A percentile compares a stretch with the other conserved stretches of the same genome.
phyloP scores from a whole-genome alignment of 306 rosid genomes.

The Vigna trinervia region DNA sequence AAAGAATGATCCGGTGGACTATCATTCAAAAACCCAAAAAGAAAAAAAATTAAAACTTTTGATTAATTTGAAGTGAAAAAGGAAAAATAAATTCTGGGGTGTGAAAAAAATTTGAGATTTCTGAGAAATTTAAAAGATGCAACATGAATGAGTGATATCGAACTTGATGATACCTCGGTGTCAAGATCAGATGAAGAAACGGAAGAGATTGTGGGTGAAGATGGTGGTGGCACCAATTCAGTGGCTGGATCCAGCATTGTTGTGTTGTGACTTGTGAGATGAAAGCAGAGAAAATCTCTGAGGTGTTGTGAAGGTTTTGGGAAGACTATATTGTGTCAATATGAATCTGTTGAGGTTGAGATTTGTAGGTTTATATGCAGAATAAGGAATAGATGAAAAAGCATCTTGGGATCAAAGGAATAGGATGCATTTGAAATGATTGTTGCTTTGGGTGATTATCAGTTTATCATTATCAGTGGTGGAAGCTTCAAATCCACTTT shows the following conservation, averaged over 20 bases:
- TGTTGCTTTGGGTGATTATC: slow-evolving; percentile 35
- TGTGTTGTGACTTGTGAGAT: slow-evolving; percentile 17
- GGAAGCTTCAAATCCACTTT: background rate
- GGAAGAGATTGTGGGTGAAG: slow-evolving; percentile 91
- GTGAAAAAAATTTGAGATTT: background rate
- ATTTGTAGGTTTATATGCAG: slow-evolving; percentile 31
- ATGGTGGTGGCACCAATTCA: slow-evolving; percentile 81
- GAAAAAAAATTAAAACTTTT: background rate
- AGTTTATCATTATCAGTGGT: slow-evolving; percentile 16
- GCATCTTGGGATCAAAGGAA: slow-evolving; percentile 14
- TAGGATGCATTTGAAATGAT: slow-evolving; percentile 45
- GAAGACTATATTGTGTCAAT: background rate
- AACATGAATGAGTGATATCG: background rate
- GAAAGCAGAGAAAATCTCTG: slow-evolving; percentile 8
- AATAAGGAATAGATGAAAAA: slow-evolving; percentile 13
- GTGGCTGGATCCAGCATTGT: slow-evolving; percentile 83
- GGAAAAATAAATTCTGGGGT: slow-evolving; percentile 34
- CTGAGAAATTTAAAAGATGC: background rate
- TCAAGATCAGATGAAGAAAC: slow-evolving; percentile 98
- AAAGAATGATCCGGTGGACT: slow-evolving; percentile 98
- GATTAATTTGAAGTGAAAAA: background rate
- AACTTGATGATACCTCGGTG: slow-evolving; percentile 60
- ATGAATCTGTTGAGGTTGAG: background rate
- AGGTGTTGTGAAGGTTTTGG: slow-evolving; percentile 19
- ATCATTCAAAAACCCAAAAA: slow-evolving; percentile 23